Percentiles rank a stretch among this genome's conserved stretches.
Conservation (phyloP, 768 basidiomycete species). For the Podaxis carcinomalis region DNA sequence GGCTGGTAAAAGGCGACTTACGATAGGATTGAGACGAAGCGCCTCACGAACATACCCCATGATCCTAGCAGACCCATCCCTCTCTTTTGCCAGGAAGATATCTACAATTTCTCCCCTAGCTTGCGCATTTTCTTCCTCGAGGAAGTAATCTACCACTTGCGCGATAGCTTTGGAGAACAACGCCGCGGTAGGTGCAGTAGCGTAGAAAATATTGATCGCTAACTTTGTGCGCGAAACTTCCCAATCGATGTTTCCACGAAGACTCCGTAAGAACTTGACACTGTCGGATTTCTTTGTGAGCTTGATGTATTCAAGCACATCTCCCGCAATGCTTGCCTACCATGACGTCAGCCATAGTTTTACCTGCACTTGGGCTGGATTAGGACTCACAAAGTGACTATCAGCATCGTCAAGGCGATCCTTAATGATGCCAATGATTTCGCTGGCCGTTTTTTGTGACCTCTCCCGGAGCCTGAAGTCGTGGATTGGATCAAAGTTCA, state of each 20-base stretch:
- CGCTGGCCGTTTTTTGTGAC: conserved; percentile 26
- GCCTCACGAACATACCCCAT: conserved; percentile 45
- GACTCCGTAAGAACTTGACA: conserved; percentile 27
- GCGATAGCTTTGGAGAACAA: conserved; percentile 53
- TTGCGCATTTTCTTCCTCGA: conserved; percentile 31
- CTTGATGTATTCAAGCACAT: background rate
- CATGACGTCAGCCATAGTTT: conserved; percentile 14
- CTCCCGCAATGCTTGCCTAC: background rate
- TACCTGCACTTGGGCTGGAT: conserved; percentile 9
- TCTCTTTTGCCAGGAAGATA: conserved; percentile 23
- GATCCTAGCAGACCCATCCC: conserved; percentile 24
- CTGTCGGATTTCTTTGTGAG: conserved; percentile 11
- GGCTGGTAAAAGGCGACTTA: conserved; percentile 16
- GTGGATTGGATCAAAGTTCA: conserved; percentile 38
- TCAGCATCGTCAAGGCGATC: conserved; percentile 25
- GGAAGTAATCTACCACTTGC: conserved; percentile 57
- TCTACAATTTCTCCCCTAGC: conserved; percentile 37
- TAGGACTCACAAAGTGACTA: conserved; percentile 13
- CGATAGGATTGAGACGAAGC: conserved; percentile 35
- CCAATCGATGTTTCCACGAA: conserved; percentile 21
- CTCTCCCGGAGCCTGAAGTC: conserved; percentile 44
- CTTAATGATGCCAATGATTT: conserved; percentile 26
- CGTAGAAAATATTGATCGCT: conserved; percentile 47
- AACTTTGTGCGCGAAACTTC: conserved; percentile 26
- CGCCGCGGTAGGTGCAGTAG: conserved; percentile 51